Base-by-base conservation (phyloP, 371 early-diverging fungal genomes). In the Lichtheimia hyalospora region DNA sequence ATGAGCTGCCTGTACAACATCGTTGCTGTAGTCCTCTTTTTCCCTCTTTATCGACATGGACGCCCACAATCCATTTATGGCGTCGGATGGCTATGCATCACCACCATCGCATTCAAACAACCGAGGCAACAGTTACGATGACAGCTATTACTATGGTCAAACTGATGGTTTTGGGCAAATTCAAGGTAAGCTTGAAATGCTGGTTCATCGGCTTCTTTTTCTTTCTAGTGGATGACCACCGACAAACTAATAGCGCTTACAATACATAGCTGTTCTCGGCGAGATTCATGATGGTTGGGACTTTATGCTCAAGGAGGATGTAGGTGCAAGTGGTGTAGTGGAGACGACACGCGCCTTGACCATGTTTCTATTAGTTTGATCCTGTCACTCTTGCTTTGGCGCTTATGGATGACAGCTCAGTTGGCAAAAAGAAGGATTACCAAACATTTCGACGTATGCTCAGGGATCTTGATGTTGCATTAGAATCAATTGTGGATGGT, bases 401-500 rank as follows among this genome's bases (percentile, higher is more conserved):
- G 25, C 70, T 97, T 55, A 86, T 94, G 83, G 96, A 97, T 66
- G 83, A 87, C 39, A 92, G 94, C 71, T 89, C 91, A 1, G 76
- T 75, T 49, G 81, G 81, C 18, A 78, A 89, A 39, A 92, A 94
- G 8, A 82, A 86, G 41, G 92, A 92, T 71, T 89, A 90, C 60
- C 78, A 84, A 18, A 82, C 85, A 53, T 97, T 96, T 68, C 74
- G 77, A 46, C 66, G 80, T 21, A 83, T 90, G 52, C 78, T 89
- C 14, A 73, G 81, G n/a, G 81, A 85, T 52, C 81, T 97, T 25
- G 93, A 96, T 67, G 72, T 74, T 21, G 90, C 95, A 14, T 84
- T 97, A 71, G 89, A 92, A 57, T 76, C 90, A 3, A 91, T 97
- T 53, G 95, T 95, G 10, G 89, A 95, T 71, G 93, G 92, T 92